Evolutionary conservation across 2,329 filamentous ascomycete genomes (phyloP), one percentile per base, ranked within the genome.

Genomic region (Fusarium burgessii): DNA sequence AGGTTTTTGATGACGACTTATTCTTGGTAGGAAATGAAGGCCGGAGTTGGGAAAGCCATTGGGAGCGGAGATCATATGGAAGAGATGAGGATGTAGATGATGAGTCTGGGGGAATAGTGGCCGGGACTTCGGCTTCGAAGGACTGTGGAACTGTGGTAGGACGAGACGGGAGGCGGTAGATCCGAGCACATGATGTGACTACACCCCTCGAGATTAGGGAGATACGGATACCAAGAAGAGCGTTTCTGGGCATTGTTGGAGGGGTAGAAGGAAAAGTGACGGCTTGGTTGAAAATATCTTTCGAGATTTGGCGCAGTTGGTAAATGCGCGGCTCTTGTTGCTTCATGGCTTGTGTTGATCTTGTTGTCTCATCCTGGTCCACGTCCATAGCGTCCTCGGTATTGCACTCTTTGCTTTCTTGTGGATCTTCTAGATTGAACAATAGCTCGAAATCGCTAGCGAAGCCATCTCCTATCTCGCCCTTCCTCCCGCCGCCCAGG

Each of bases 401-500:
- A 29, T 42, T 46, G 18, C 72, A 66, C 62, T 45, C 58, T 55
- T 62, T 32, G 10, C 74, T 58, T 27, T 58, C 45, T 33, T 50
- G 41, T 17, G 56, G 25, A 6, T n/a, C 46, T 7, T 59, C 40
- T 15, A 78, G 65, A 9, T 67, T 79, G 58, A 94, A 84, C n/a
- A 97, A 80, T 36, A 84, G 83, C 76, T 94, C 91, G 87, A 94
- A 97, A 77, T 97, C 93, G 80, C 93, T 97, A 13, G 90, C 89
- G 87, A 93, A 93, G 0, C 94, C 94, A 56, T 88, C 82, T 3
- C 96, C 96, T 35, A 97, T 77, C 79, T 98, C 96, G 3, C 95
- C 95, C 76, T 90, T 95, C 56, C 89, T 88, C 2, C 88, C 91
- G 41, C 88, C 86, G 0, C 93, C 93, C 13, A 98, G 83, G 72